A percentile compares a stretch with the other conserved stretches of the same genome.
Evolutionary conservation across 2,329 filamentous ascomycete species (phyloP).

Genomic region (Apiospora rasikravindrae): DNA sequence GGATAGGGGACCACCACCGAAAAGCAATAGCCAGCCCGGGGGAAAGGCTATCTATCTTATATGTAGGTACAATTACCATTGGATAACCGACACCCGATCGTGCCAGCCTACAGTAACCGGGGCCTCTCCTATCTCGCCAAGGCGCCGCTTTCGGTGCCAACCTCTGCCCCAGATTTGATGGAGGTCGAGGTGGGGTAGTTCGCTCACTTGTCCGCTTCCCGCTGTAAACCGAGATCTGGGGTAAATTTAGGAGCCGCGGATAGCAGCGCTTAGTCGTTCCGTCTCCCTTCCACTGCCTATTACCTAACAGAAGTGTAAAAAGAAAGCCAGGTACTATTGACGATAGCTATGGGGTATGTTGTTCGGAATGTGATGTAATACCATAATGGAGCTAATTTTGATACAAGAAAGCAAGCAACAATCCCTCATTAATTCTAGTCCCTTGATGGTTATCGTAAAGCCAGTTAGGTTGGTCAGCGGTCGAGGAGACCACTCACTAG

Average conservation of each 20-base stretch:
- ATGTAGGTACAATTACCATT: neutral
- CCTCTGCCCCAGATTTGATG: neutral
- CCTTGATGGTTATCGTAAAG: too few species aligned
- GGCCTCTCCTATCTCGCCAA: slow-evolving; percentile 3
- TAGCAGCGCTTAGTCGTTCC: neutral
- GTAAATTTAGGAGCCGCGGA: neutral
- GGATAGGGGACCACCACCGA: neutral
- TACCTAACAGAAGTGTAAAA: too few species aligned
- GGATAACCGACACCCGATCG: neutral
- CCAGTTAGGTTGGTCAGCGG: too few species aligned
- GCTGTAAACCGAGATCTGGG: slow-evolving; percentile 12
- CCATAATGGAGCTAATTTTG: too few species aligned
- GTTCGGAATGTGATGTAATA: too few species aligned
- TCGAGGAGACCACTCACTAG: too few species aligned
- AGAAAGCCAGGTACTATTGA: too few species aligned
- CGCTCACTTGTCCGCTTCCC: neutral
- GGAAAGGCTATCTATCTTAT: neutral
- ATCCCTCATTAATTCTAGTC: too few species aligned
- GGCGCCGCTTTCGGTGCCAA: slow-evolving; percentile 10
- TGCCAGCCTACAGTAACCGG: neutral
- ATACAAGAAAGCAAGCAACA: too few species aligned
- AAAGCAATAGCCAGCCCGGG: neutral
- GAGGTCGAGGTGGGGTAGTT: slow-evolving; percentile 14
- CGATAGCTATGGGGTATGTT: too few species aligned
- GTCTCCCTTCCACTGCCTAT: too few species aligned